Evolutionary conservation across 495 filamentous ascomycete genomes (phyloP).

Genomic region (Penicillium psychrofluorescens): DNA sequence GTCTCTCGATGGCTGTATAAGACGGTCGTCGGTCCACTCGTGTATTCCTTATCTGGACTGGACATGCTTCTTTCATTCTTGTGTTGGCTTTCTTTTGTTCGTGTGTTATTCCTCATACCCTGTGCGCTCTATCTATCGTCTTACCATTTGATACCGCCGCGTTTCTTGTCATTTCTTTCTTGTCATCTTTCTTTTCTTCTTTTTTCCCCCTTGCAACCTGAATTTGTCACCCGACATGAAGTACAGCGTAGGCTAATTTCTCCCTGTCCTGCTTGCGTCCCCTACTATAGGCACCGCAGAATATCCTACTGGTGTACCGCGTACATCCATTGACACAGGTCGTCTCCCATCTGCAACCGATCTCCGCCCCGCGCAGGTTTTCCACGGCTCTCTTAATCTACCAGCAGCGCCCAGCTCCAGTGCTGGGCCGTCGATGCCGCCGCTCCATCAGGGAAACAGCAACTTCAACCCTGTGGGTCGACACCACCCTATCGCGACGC

Average conservation of each 20-base stretch:
- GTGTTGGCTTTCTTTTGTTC: slow-evolving; percentile 16
- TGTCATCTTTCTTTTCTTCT: slow-evolving; percentile 14
- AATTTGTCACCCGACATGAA: slow-evolving; percentile 13
- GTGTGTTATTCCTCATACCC: slow-evolving; percentile 22
- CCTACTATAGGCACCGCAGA: slow-evolving; percentile 32
- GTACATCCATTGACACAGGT: slow-evolving; percentile 12
- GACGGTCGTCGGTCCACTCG: slow-evolving; percentile 2
- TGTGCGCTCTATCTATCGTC: slow-evolving; percentile 12
- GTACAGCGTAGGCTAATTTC: slow-evolving; percentile 41
- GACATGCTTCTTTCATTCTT: slow-evolving; percentile 19
- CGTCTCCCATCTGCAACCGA: slow-evolving; percentile 34
- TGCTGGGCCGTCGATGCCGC: slow-evolving; percentile 59
- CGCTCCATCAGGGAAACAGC: slow-evolving; percentile 54
- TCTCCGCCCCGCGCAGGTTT: slow-evolving; percentile 69
- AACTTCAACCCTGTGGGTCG: slow-evolving; percentile 49
- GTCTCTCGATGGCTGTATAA: slow-evolving; percentile 11
- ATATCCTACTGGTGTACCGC: slow-evolving; percentile 25
- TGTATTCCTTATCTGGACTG: slow-evolving; percentile 18
- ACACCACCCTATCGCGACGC: slow-evolving; percentile 32
- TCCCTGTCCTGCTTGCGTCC: slow-evolving; percentile 11
- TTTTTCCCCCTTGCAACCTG: slow-evolving; percentile 8
- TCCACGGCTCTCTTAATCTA: slow-evolving; percentile 63
- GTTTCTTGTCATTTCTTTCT: slow-evolving; percentile 8
- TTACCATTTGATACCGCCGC: slow-evolving; percentile 11
- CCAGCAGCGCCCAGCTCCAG: slow-evolving; percentile 46